These are phyloP conservation scores for Pestalotiopsis fici DNA, from an alignment of 2,329 filamentous ascomycete genomes.

Conservation along the genomic window DNA sequence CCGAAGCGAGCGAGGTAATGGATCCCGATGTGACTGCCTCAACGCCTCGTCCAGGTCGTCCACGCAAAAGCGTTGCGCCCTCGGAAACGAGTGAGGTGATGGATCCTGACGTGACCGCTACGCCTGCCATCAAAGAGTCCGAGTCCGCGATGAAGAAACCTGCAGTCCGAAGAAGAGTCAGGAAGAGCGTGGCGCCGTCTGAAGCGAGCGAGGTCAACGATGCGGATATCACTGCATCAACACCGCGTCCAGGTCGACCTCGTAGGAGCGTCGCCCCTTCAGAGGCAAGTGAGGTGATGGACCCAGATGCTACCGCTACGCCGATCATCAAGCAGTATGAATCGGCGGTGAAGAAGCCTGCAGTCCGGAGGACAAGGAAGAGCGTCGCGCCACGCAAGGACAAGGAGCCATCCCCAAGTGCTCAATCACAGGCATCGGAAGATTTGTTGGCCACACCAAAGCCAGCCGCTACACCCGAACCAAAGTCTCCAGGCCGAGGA, in stretches of 20 bases:
- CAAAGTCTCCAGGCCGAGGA: slow-evolving; percentile 47
- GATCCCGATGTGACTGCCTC: slow-evolving; percentile 52
- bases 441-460: slow-evolving; percentile 50
- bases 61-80: slow-evolving; percentile 40
- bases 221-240: slow-evolving; percentile 44
- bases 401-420: slow-evolving; percentile 40
- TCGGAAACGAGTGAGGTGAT: slow-evolving; percentile 59
- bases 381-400: slow-evolving; percentile 47
- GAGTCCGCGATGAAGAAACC: not conserved
- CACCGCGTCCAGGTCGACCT: slow-evolving; percentile 24
- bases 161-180: slow-evolving; percentile 13
- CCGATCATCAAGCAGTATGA: slow-evolving; percentile 27
- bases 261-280: slow-evolving; percentile 23
- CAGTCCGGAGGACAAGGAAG: slow-evolving; percentile 61
- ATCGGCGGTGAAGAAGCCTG: slow-evolving; percentile 33
- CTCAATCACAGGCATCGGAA: slow-evolving; percentile 30
- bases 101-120: slow-evolving; percentile 17
- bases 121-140: slow-evolving; percentile 29
- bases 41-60: slow-evolving; percentile 41
- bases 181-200: slow-evolving; percentile 24
- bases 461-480: slow-evolving; percentile 58
- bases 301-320: slow-evolving; percentile 48
- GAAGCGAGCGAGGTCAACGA: slow-evolving; percentile 65
- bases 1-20: slow-evolving; percentile 63
- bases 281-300: slow-evolving; percentile 63